phyloP scores from a whole-genome alignment of 805 yeast genomes.

The Candida sanyiensis region DNA sequence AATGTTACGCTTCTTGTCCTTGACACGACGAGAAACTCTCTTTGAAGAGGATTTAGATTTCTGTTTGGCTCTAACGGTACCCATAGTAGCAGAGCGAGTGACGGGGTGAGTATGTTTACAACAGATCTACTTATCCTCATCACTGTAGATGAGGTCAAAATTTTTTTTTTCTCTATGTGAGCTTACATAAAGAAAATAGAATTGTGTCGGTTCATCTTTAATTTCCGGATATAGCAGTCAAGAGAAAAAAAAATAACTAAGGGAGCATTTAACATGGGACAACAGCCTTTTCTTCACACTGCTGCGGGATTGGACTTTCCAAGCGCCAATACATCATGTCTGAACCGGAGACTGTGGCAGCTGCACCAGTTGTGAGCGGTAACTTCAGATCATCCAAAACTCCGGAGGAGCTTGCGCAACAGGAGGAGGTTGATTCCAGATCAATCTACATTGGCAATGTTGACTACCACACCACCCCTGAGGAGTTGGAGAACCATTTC shows the following conservation, averaged over 20 bases:
- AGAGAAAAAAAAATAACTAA: not conserved
- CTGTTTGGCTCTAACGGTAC: constrained; percentile 80
- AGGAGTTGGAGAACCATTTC: constrained; percentile 43
- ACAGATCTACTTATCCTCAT: too few species aligned
- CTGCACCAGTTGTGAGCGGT: not conserved
- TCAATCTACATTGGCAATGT: constrained; percentile 53
- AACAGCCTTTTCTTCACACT: too few species aligned
- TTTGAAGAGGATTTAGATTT: constrained; percentile 65
- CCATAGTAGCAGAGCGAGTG: constrained; percentile 40
- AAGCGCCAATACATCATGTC: too few species aligned
- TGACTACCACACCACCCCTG: constrained; percentile 43
- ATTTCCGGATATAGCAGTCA: not conserved
- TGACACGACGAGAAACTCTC: constrained; percentile 63
- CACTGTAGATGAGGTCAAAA: constrained; percentile 8
- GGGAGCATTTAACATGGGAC: too few species aligned
- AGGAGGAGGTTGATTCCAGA: constrained; percentile 44
- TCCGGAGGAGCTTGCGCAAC: constrained; percentile 28
- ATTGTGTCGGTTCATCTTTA: not conserved
- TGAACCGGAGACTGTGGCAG: too few species aligned
- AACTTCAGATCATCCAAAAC: constrained; percentile 15
- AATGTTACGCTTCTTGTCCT: constrained; percentile 64
- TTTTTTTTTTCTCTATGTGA: not conserved
- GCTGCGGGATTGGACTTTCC: too few species aligned
- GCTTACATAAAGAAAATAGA: too few species aligned
- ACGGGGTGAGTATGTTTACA: too few species aligned